phyloP scores from a whole-genome alignment of 2,329 filamentous ascomycete species.

The Trichoderma semiorbis region DNA sequence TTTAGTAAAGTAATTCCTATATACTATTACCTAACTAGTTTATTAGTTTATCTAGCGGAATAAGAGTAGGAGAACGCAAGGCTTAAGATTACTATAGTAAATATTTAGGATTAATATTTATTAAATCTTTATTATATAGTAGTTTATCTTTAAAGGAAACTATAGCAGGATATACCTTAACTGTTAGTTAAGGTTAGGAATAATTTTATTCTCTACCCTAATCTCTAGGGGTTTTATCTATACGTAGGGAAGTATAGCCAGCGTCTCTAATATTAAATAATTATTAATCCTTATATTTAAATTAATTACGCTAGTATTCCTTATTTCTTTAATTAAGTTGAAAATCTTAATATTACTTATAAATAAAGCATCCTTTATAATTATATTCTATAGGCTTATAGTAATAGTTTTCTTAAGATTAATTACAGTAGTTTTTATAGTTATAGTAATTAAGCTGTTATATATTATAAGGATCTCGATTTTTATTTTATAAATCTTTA shows the following conservation, averaged over 20 bases:
- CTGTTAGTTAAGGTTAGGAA: background rate
- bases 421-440: background rate
- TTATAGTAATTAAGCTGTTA: background rate
- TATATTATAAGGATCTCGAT: background rate
- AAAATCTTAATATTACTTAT: background rate
- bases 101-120: background rate
- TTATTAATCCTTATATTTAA: background rate
- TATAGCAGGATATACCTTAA: background rate
- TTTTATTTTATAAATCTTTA: background rate
- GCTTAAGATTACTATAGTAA: background rate
- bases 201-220: background rate
- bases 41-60: background rate
- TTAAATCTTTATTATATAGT: background rate
- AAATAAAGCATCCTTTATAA: background rate
- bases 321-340: background rate
- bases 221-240: background rate
- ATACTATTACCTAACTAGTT: background rate
- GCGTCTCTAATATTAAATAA: background rate
- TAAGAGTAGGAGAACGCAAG: background rate
- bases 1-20: background rate
- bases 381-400: background rate
- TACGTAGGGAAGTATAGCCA: background rate
- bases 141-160: background rate
- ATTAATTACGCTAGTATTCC: background rate
- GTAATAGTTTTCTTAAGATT: background rate